phyloP scores from a whole-genome alignment of 2,329 filamentous ascomycete species.

The Fusarium fracticaudum region DNA sequence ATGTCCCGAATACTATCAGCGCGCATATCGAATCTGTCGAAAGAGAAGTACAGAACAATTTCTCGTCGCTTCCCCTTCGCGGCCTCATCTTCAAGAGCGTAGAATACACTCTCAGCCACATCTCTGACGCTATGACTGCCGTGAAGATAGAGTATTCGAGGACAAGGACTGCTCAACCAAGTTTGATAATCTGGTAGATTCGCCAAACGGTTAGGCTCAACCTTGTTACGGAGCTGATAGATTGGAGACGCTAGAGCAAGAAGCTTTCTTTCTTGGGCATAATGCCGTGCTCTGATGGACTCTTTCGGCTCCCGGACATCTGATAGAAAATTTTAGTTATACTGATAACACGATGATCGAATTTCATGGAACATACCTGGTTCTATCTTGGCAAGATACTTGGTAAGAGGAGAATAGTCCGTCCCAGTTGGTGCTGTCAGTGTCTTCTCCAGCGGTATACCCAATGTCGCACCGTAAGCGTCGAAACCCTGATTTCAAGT shows the following conservation, averaged over 20 bases:
- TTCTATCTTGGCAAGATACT: background rate
- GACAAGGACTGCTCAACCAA: background rate
- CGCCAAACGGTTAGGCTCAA: background rate
- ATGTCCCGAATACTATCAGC: conserved; percentile 6
- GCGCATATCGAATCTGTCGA: background rate
- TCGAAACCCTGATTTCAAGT: background rate
- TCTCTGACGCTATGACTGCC: background rate
- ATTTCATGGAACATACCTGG: background rate
- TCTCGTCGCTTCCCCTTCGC: rapidly evolving
- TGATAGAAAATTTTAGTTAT: background rate
- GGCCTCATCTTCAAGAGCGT: background rate
- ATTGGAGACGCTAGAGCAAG: background rate
- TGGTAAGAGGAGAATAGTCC: background rate
- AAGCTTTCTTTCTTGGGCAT: background rate
- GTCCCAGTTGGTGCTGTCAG: background rate
- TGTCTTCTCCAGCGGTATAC: background rate
- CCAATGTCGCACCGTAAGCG: background rate
- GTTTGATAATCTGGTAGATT: background rate
- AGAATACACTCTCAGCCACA: background rate
- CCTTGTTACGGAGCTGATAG: background rate
- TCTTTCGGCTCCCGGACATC: background rate
- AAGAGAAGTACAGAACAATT: conserved; percentile 1
- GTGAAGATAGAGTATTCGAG: conserved; percentile 2
- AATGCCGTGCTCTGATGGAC: rapidly evolving
- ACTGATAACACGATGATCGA: rapidly evolving